Conservation (phyloP, 164 flowering plant genomes). For the Tetracentron sinense region DNA sequence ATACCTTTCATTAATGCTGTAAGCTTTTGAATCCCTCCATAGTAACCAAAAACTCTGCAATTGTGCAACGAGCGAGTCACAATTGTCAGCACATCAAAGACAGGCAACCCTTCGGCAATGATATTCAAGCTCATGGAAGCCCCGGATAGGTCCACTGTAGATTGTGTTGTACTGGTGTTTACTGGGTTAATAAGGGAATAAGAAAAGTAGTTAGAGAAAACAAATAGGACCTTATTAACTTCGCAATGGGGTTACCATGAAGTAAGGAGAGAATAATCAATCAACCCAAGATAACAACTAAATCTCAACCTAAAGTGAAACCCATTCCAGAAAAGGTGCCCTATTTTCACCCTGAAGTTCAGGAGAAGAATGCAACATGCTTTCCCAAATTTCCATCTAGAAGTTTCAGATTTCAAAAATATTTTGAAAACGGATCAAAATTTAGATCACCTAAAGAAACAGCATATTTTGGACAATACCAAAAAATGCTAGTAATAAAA, state of each 20-base stretch:
- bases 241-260: neutral
- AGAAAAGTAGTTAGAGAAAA: neutral
- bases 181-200: constrained; percentile 27
- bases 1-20: constrained; percentile 91
- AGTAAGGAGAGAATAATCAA: neutral
- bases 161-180: constrained; percentile 27
- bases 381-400: neutral
- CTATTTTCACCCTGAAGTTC: no score
- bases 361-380: neutral
- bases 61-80: constrained; percentile 76
- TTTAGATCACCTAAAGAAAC: neutral
- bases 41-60: constrained; percentile 73
- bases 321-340: neutral
- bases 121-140: constrained; percentile 34
- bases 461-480: neutral
- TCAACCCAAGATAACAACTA: neutral
- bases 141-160: constrained; percentile 34
- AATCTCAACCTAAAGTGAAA: no score
- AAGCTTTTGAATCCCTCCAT: constrained; percentile 88
- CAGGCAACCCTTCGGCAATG: constrained; percentile 53
- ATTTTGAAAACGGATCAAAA: neutral
- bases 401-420: neutral
- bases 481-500: neutral
- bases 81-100: constrained; percentile 68
- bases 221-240: neutral